These are phyloP conservation scores for Mucor velutinosus DNA, from an alignment of 371 early-diverging fungal species.

Conservation along the genomic window DNA sequence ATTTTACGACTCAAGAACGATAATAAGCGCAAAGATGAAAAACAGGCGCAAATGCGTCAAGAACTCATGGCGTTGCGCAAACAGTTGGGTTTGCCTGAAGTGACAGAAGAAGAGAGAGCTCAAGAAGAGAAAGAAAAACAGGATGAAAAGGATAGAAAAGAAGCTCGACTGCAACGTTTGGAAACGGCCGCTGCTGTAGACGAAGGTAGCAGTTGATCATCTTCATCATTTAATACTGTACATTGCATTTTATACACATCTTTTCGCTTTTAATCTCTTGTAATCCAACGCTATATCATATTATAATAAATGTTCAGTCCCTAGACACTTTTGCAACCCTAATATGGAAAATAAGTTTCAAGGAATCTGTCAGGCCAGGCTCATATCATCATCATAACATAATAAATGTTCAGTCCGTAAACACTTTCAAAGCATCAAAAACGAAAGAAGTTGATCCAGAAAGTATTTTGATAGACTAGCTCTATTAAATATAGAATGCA, in stretches of 20 bases:
- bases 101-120: conserved; percentile 36
- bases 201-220: background rate
- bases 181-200: conserved; percentile 12
- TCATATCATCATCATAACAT: no score
- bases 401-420: no score
- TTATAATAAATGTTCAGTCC: no score
- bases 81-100: conserved; percentile 34
- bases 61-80: conserved; percentile 42
- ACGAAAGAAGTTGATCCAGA: no score
- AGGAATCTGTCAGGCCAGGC: no score
- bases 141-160: conserved; percentile 28
- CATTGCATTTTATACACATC: background rate
- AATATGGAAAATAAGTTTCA: no score
- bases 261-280: no score
- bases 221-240: background rate
- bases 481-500: no score
- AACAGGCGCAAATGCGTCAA: conserved; percentile 31
- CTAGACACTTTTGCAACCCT: no score
- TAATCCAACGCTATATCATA: no score
- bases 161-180: conserved; percentile 15
- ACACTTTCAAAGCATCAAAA: no score
- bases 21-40: conserved; percentile 45
- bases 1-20: conserved; percentile 57
- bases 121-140: conserved; percentile 22
- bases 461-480: no score